Evolutionary conservation across 768 basidiomycete genomes (phyloP), one percentile per base, ranked within the genome.

Genomic region (Omphalotus guepiniiformis): DNA sequence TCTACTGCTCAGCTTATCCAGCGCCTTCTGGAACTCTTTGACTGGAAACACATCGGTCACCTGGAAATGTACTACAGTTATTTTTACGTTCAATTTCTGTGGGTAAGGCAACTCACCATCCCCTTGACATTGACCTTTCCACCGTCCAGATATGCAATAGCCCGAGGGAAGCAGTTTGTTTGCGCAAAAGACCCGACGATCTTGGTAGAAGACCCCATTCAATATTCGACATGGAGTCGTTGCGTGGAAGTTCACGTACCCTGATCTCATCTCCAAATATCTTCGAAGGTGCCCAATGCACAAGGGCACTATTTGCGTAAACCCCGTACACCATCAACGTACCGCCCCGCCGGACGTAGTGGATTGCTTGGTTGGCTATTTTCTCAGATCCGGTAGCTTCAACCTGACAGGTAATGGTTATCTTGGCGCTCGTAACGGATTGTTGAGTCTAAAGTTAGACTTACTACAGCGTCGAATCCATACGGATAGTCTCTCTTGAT

Each of bases 381-480:
- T 74, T 75, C 64, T 86, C 85, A 25, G 80, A 79, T 30, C 87
- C 87, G 0, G 86, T 87, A 37, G 84, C 85, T 60, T 88, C 85
- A 32, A 80, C 53, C 63, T 66, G 56, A 56, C 39, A 13, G 63
- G 51, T 30, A 57, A 51, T 27, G 30, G 21, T 2, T 13, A 16
- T 18, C 4, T 4, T 23, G 13, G 41, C 19, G 19, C 39, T 11
- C 49, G 38, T 22, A 32, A 27, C 30, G 12, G 19, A 7, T 2
- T 25, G 12, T 9, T 12, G 13, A 37, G 35, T 18, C 2, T 37
- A 9, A 21, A 32, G 23, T 16, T 19, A 47, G 45, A 32, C 39
- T 37, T 72, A 40, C 75, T 6, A 91, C 90, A n/a, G 90, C 80
- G 61, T 93, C 90, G 60, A 93, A 93, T 2, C 93, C 92, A 59